Base-by-base conservation (phyloP, 2,329 filamentous ascomycete species). In the Trichoderma sp. region DNA sequence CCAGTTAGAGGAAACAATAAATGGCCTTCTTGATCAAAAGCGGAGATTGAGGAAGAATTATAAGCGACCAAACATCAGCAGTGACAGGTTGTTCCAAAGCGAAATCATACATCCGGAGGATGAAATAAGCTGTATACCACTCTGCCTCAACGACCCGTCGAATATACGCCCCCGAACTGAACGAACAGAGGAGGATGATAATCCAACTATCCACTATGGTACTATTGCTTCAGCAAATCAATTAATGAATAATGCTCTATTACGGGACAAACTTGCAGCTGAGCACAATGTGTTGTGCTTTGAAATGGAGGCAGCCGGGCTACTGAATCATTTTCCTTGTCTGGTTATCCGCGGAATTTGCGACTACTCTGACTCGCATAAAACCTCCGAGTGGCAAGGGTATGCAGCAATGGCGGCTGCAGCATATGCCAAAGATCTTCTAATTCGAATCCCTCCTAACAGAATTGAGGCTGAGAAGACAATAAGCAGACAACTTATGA, bases 301-400 rank as follows among this genome's bases (percentile, higher is more conserved):
- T 17, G 54, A 57, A 5, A 57, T 10, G 34, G 54, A 57, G 12
- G 54, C 54, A 5, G 54, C 54, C 17, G 54, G 34, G n/a, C 15
- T 57, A 6, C 25, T 57, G 13, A 57, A 57, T 17, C 34, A 57
- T 25, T 70, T 78, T 4, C 74, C 75, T 0, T 79, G 75, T 52
- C 54, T 80, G 0, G 72, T 76, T 0, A 77, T 81, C 29, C 73
- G 76, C 13, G 78, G 78, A 1, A 77, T 80, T 3, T 80, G 74
- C 39, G 75, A 57, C 19, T 37, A 37, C 7, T 37, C 54, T 8
- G 54, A 57, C 19, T 57, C 34, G 7, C 54, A 57, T 4, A 59
- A 59, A 25, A 15, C 19, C 19, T 2, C 80, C 1, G 19, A 19
- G 5, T 80, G 78, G 78, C 75, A 79, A 19, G 35, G 34, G 0